Evolutionary conservation across 305 asterid genomes (phyloP), one percentile per base, ranked within the genome.

Genomic region (Fraxinus sp.): DNA sequence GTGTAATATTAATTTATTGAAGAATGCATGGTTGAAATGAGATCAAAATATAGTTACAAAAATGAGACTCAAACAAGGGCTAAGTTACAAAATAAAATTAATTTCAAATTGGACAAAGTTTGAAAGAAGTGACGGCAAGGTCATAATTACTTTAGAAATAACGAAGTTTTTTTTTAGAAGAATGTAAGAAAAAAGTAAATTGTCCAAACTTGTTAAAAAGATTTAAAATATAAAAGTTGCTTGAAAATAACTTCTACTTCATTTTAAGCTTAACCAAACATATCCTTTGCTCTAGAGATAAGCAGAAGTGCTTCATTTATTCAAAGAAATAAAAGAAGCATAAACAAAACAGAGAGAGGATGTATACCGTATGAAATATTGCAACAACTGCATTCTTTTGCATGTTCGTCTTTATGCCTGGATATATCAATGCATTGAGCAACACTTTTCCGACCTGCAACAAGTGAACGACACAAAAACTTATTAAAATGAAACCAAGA

Each of bases 381-480:
- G 97, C 90, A 62, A 94, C 93, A 33, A 96, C 74, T 2, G 97
- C 81, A 52, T 90, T 94, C 90, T 91, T 96, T 88, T 94, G 99
- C 90, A 85, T 22, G 85, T 71, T 93, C 77, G 98, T 93, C 88
- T 93, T 94, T 88, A 94, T 94, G 86, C 98, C 97, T 2, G 92
- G 88, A 88, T 96, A 96, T 83, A 96, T 33, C 80, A 90, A 86
- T 49, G 99, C 99, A 88, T 96, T 94, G 76, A 96, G 97, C 85
- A 91, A 80, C 80, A 96, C 81, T 77, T 87, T 93, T 3, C 99
- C 99, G 52, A 94, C 98, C 98, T 96, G 93, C 85, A 86, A 83
- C 70, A 86, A 80, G 62, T 57, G 82, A 64, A 78, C 46, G 73
- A 68, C 30, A 80, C 66, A 78, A 79, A 32, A n/a, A 76, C 7